A percentile compares a stretch with the other conserved stretches of the same genome.
Evolutionary conservation across 495 filamentous ascomycete species (phyloP).

Genomic region (Copromyces sp.): DNA sequence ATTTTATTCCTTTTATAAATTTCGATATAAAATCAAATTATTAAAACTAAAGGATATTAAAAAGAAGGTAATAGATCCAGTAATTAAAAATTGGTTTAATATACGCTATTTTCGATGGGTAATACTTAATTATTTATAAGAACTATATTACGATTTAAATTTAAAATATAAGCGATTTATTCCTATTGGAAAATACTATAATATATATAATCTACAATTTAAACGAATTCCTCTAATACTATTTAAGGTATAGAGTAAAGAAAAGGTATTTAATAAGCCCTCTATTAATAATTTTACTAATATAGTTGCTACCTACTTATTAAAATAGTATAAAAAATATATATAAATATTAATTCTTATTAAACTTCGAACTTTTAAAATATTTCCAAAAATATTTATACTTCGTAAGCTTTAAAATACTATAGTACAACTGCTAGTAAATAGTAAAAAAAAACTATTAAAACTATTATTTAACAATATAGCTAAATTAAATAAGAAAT

Average conservation of each 20-base stretch:
- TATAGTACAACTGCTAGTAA: neutral
- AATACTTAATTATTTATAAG: too few relatives aligned
- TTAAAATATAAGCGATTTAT: too few relatives aligned
- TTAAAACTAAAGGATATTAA: too few relatives aligned
- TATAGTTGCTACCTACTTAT: neutral
- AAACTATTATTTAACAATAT: neutral
- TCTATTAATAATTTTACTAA: neutral
- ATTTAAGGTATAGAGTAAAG: too few relatives aligned
- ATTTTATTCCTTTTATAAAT: too few relatives aligned
- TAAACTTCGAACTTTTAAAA: neutral
- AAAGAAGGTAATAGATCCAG: too few relatives aligned
- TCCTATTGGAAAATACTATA: neutral
- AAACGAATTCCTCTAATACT: neutral
- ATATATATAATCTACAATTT: neutral
- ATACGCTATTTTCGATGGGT: too few relatives aligned
- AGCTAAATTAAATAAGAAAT: neutral
- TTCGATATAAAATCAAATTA: too few relatives aligned
- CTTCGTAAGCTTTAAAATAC: neutral
- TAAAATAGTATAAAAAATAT: neutral
- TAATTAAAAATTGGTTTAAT: too few relatives aligned
- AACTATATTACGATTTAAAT: too few relatives aligned
- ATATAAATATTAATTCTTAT: neutral
- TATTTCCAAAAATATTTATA: neutral
- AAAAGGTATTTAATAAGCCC: too few relatives aligned
- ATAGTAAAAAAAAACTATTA: neutral